A percentile compares a stretch with the other conserved stretches of the same genome.
These are phyloP conservation scores for Sarocladiaceae sp. DNA, from an alignment of 2,329 filamentous ascomycete genomes.

Conservation along the genomic window DNA sequence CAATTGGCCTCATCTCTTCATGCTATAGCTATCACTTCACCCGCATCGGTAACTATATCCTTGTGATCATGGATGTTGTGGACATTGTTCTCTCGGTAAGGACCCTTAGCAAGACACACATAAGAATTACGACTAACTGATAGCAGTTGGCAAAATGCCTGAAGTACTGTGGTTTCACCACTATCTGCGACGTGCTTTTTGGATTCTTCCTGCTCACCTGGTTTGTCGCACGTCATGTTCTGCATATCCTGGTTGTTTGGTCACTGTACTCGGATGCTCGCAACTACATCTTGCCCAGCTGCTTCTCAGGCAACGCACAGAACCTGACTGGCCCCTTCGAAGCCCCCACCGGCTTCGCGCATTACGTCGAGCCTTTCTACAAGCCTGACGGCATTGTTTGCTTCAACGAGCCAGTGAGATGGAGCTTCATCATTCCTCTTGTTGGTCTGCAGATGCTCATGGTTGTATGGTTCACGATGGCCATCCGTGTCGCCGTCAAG, in stretches of 20 bases:
- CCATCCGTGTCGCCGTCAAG: conserved; percentile 74
- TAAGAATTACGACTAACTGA: background rate
- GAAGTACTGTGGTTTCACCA: conserved; percentile 79
- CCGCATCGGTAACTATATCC: conserved; percentile 80
- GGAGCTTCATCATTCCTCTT: conserved; percentile 72
- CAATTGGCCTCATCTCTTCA: conserved; percentile 71
- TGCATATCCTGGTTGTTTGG: conserved; percentile 77
- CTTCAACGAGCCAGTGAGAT: conserved; percentile 71
- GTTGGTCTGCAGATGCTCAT: conserved; percentile 76
- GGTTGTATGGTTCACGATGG: conserved; percentile 86
- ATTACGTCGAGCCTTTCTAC: conserved; percentile 71
- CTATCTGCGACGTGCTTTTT: conserved; percentile 76
- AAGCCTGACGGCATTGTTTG: conserved; percentile 71
- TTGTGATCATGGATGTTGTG: conserved; percentile 90
- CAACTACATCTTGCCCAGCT: conserved; percentile 59
- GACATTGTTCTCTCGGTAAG: conserved; percentile 83
- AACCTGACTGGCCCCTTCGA: conserved; percentile 51
- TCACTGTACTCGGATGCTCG: conserved; percentile 70
- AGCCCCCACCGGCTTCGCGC: conserved; percentile 47
- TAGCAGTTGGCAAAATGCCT: conserved; percentile 80
- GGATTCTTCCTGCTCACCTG: conserved; percentile 82
- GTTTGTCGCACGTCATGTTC: conserved; percentile 76
- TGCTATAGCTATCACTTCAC: conserved; percentile 87
- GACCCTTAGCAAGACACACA: background rate
- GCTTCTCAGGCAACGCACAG: conserved; percentile 59